Base-by-base conservation (phyloP, 1,284 basidiomycete genomes). In the Pascua sp. region DNA sequence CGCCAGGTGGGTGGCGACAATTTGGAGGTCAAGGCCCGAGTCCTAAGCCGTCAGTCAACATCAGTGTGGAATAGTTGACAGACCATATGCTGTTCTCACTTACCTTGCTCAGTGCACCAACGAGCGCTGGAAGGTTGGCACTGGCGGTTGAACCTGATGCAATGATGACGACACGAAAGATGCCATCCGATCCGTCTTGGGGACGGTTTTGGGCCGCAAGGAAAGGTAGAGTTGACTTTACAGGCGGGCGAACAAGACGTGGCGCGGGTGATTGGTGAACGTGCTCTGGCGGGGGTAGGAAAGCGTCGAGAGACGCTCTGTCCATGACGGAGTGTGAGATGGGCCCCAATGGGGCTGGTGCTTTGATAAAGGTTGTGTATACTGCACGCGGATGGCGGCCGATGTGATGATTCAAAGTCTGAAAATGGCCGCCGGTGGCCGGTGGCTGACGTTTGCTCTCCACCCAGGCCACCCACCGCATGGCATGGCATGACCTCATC, bases 81-180 rank as follows among this genome's bases (percentile, higher is more conserved):
- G 24, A 32, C 24, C 24, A 32, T 32, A 32, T 4, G 4, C 24
- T 32, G 12, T 4, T 10, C n/a, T 42, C 12, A 59, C 86, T 59
- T 62, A 92, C 92, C 65, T 80, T 78, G 51, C 88, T 78, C 39
- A 98, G 80, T 60, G 86, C 85, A 36, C 83, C 77, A 2, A 92
- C 89, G 51, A 98, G 96, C 38, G 94, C 80, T 1, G 93, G 91
- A 0, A 88, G 85, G 71, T 96, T 97, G 67, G 97, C 84, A 50
- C 90, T 90, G 0, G 94, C 95, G 1, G 97, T 93, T 68, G 90
- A 93, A 11, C 95, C 94, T 0, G 91, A 90, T 0, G 88, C 86
- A 50, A 95, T 87, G 43, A 98, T 79, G 10, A 98, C 78, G 45
- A 97, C 83, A 71, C 96, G 80, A 49, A 79, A 70, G 37, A 69